Conservation (phyloP, 306 rosid species). For the Cotoneaster glaucophyllus region DNA sequence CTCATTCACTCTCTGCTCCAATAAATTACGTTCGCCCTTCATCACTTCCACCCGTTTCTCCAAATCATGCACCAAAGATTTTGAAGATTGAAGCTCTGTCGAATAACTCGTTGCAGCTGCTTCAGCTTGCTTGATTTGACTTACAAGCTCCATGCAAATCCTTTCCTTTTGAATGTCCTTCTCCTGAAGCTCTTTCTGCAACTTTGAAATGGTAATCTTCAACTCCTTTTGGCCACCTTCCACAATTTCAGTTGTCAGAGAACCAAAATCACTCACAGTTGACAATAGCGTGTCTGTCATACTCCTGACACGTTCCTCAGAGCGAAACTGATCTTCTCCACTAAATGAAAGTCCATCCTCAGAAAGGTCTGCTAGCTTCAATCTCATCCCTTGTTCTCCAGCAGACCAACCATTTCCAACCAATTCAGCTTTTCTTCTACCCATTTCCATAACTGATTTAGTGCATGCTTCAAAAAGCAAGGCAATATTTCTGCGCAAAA, state of each 20-base stretch:
- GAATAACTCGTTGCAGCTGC: slow-evolving; percentile 50
- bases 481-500: slow-evolving; percentile 43
- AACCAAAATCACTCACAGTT: slow-evolving; percentile 56
- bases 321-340: slow-evolving; percentile 20
- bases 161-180: slow-evolving; percentile 81
- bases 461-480: slow-evolving; percentile 64
- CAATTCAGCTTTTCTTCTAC: slow-evolving; percentile 55
- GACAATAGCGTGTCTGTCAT: slow-evolving; percentile 55
- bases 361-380: slow-evolving; percentile 7
- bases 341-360: slow-evolving; percentile 13
- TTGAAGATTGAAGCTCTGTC: slow-evolving; percentile 63
- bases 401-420: slow-evolving; percentile 38
- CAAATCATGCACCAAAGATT: slow-evolving; percentile 42
- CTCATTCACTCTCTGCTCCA: slow-evolving; percentile 60
- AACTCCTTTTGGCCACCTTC: slow-evolving; percentile 62
- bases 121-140: slow-evolving; percentile 84
- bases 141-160: slow-evolving; percentile 76
- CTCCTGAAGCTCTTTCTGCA: slow-evolving; percentile 91
- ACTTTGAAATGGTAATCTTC: slow-evolving; percentile 54
- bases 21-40: slow-evolving; percentile 44
- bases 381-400: slow-evolving; percentile 21
- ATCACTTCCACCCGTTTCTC: slow-evolving; percentile 47
- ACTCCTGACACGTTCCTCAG: slow-evolving; percentile 56
- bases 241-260: slow-evolving; percentile 51
- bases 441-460: slow-evolving; percentile 44